Evolutionary conservation across 768 basidiomycete genomes (phyloP).

Genomic region (Termitomyces heimii): DNA sequence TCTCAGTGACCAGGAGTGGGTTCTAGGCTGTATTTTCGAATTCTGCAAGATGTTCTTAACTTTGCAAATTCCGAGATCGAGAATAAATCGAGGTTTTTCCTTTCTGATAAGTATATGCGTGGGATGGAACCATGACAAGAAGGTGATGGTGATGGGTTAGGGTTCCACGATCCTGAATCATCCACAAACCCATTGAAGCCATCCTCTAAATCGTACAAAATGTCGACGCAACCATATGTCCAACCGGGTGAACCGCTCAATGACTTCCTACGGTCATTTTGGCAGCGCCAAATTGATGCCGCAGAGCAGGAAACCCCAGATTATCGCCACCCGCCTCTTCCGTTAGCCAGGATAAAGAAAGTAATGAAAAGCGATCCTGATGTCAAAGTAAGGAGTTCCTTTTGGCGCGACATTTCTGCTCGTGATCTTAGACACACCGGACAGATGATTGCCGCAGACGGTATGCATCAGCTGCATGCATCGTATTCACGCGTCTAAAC

Average conservation of each 20-base stretch:
- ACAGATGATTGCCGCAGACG: conserved; percentile 98
- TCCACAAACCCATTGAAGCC: not conserved
- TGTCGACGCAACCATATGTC: conserved; percentile 51
- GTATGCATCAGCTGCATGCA: conserved; percentile 31
- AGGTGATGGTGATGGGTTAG: not conserved
- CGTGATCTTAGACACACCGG: conserved; percentile 3
- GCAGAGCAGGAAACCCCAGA: conserved; percentile 89
- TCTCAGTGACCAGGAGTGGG: too few species aligned
- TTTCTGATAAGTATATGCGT: too few species aligned
- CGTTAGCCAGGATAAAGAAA: conserved; percentile 95
- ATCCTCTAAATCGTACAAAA: conserved; percentile 40
- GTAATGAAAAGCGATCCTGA: conserved; percentile 99
- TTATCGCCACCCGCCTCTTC: conserved; percentile 82
- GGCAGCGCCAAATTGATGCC: conserved; percentile 82
- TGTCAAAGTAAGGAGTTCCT: conserved; percentile 66
- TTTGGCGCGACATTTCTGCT: conserved; percentile 4
- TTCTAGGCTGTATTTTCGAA: too few species aligned
- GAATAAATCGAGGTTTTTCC: too few species aligned
- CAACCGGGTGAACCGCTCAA: conserved; percentile 83
- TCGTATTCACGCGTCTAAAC: conserved; percentile 13
- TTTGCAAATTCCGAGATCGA: too few species aligned
- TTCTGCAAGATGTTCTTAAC: too few species aligned
- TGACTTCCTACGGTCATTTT: conserved; percentile 81
- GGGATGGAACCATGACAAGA: too few species aligned
- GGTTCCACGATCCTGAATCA: not conserved